Percentiles rank a stretch among this genome's conserved stretches.
phyloP scores from a whole-genome alignment of 2,329 filamentous ascomycete genomes.

The Camptophora hylomeconis region DNA sequence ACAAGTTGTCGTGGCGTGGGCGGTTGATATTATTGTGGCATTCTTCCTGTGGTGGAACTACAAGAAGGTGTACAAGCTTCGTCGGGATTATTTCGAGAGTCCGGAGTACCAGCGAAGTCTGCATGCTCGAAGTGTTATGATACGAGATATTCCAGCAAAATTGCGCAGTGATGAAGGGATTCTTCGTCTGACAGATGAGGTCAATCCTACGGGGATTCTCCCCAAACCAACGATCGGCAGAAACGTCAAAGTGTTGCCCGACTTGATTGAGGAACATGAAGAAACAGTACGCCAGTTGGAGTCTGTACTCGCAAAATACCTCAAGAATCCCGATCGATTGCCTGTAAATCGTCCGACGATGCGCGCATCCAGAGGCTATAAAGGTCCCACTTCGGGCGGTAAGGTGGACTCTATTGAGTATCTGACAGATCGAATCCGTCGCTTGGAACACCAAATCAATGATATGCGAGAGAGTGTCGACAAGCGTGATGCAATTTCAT shows the following conservation, averaged over 20 bases:
- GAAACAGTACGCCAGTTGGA: conserved; percentile 71
- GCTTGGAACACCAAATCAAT: conserved; percentile 72
- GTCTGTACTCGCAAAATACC: conserved; percentile 70
- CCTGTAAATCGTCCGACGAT: conserved; percentile 67
- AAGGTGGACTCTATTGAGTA: conserved; percentile 94
- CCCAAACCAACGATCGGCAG: conserved; percentile 73
- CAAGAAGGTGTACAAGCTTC: conserved; percentile 53
- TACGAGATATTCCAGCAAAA: conserved; percentile 73
- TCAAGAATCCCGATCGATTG: conserved; percentile 72
- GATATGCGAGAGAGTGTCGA: conserved; percentile 72
- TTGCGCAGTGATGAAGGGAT: conserved; percentile 76
- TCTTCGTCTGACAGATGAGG: conserved; percentile 64
- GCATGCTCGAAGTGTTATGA: conserved; percentile 55
- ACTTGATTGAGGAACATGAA: conserved; percentile 73
- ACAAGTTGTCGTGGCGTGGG: conserved; percentile 45
- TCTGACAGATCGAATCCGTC: conserved; percentile 68
- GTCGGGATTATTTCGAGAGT: conserved; percentile 70
- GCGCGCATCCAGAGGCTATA: conserved; percentile 62
- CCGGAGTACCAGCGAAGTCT: conserved; percentile 79
- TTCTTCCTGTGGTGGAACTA: conserved; percentile 90
- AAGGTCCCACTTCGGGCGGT: conserved; percentile 51
- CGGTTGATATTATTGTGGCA: conserved; percentile 62
- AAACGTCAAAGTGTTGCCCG: conserved; percentile 81
- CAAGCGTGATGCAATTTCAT: conserved; percentile 75
- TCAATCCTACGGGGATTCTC: conserved; percentile 65